Evolutionary conservation across 257 asterid species (phyloP).

Genomic region (Parsonsia alboflavescens): DNA sequence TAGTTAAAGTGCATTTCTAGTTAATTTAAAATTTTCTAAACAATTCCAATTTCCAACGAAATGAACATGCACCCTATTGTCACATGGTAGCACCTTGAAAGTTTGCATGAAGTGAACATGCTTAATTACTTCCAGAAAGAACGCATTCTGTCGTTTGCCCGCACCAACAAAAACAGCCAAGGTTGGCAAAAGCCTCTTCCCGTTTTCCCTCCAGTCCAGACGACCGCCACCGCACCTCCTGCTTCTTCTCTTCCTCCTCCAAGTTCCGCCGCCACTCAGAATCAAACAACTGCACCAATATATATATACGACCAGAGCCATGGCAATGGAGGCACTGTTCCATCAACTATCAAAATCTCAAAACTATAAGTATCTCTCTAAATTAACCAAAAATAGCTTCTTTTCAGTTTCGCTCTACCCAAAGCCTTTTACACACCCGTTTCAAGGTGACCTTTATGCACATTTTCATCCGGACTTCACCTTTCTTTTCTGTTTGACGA

Average conservation of each 20-base stretch:
- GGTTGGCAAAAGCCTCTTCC: background rate
- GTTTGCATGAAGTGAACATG: too few relatives aligned
- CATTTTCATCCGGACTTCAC: background rate
- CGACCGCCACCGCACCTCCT: background rate
- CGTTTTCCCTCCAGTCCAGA: background rate
- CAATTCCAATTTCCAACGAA: too few relatives aligned
- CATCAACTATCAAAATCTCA: slow-evolving; percentile 32
- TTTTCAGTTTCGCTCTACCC: slow-evolving; percentile 22
- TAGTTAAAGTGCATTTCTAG: too few relatives aligned
- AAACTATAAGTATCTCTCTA: slow-evolving; percentile 8
- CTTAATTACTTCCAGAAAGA: too few relatives aligned
- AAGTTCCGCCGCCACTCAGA: background rate
- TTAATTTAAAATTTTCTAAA: too few relatives aligned
- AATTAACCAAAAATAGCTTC: slow-evolving; percentile 18
- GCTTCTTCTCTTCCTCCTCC: background rate
- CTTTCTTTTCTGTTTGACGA: background rate
- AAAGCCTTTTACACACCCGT: slow-evolving; percentile 23
- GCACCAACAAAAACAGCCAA: too few relatives aligned
- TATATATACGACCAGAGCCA: background rate
- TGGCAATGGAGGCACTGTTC: slow-evolving; percentile 38
- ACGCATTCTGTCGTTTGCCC: too few relatives aligned
- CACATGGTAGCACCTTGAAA: too few relatives aligned
- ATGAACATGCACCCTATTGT: too few relatives aligned
- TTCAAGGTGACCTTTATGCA: slow-evolving; percentile 34
- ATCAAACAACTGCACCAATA: background rate